These are phyloP conservation scores for Aureobasidium sp. DNA, from an alignment of 2,329 filamentous ascomycete genomes.

Conservation along the genomic window DNA sequence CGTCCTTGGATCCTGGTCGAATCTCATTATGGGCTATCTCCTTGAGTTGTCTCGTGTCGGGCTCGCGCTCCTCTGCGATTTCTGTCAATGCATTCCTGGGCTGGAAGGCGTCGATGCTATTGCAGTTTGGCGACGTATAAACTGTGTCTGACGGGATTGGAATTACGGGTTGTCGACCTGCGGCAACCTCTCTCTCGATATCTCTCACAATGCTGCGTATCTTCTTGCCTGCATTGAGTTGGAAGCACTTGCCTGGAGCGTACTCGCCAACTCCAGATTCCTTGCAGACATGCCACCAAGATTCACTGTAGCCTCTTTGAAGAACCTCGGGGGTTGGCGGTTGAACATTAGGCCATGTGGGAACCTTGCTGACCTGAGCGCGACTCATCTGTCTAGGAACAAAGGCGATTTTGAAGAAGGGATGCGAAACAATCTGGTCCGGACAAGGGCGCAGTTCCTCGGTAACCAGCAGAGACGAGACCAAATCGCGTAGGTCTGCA, in stretches of 20 bases:
- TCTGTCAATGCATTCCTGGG: slow-evolving; percentile 28
- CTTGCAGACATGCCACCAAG: slow-evolving; percentile 43
- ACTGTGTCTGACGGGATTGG: slow-evolving; percentile 42
- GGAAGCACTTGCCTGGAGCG: slow-evolving; percentile 38
- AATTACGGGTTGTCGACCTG: slow-evolving; percentile 40
- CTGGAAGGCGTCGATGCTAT: slow-evolving; percentile 30
- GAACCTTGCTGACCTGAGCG: slow-evolving; percentile 37
- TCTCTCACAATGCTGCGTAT: slow-evolving; percentile 43
- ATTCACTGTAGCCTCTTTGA: slow-evolving; percentile 41
- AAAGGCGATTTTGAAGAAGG: slow-evolving; percentile 70
- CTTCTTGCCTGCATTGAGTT: slow-evolving; percentile 38
- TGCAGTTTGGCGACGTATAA: slow-evolving; percentile 38
- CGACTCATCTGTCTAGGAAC: slow-evolving; percentile 51
- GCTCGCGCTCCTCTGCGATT: slow-evolving; percentile 34
- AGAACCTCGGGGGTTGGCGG: slow-evolving; percentile 37
- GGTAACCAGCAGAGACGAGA: slow-evolving; percentile 66
- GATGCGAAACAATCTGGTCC: slow-evolving; percentile 69
- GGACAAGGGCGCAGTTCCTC: slow-evolving; percentile 67
- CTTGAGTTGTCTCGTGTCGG: slow-evolving; percentile 32
- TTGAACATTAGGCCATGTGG: slow-evolving; percentile 39
- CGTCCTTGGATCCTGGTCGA: background rate
- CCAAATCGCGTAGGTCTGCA: slow-evolving; percentile 67
- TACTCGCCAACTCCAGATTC: slow-evolving; percentile 43
- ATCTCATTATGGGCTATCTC: slow-evolving; percentile 41
- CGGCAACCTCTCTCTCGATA: slow-evolving; percentile 41